These are phyloP conservation scores for Cladosporium oxysporum DNA, from an alignment of 2,329 filamentous ascomycete species.

Conservation along the genomic window DNA sequence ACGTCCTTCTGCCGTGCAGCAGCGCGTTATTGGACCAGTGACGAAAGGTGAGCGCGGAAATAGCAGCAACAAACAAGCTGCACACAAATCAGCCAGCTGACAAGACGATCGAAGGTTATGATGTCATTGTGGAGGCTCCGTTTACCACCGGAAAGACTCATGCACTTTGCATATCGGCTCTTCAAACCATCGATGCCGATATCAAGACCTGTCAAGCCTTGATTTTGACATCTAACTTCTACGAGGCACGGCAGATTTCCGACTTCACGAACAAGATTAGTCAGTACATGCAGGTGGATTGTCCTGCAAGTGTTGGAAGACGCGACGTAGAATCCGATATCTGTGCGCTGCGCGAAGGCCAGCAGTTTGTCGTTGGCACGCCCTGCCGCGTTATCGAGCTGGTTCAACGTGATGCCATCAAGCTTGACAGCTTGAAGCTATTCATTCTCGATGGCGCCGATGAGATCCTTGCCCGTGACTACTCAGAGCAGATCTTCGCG, in stretches of 20 bases:
- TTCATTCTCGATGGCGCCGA: conserved; percentile 75
- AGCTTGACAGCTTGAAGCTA: conserved; percentile 76
- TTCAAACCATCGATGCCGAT: conserved; percentile 86
- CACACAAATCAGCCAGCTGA: too few relatives aligned
- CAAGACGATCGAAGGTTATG: conserved; percentile 33
- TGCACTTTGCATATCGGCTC: conserved; percentile 97
- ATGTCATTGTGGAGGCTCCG: neutral
- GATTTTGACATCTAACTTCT: conserved; percentile 57
- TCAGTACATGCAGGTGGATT: conserved; percentile 99
- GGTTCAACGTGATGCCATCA: conserved; percentile 72
- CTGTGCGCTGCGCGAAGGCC: conserved; percentile 91
- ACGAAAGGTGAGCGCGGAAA: conserved; percentile 71
- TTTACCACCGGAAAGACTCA: conserved; percentile 99
- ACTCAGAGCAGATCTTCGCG: conserved; percentile 98
- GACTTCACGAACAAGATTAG: conserved; percentile 96
- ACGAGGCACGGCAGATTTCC: conserved; percentile 96
- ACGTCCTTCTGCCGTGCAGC: conserved; percentile 98
- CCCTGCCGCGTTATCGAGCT: conserved; percentile 89
- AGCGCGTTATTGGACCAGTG: conserved; percentile 99
- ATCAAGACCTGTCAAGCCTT: conserved; percentile 62
- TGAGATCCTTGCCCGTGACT: conserved; percentile 84
- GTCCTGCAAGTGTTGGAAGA: conserved; percentile 95
- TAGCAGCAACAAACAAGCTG: too few relatives aligned
- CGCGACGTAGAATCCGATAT: conserved; percentile 98
- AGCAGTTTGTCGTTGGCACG: conserved; percentile 95